These are phyloP conservation scores for Fusarium sublunatum DNA, from an alignment of 2,329 filamentous ascomycete genomes.

Conservation along the genomic window DNA sequence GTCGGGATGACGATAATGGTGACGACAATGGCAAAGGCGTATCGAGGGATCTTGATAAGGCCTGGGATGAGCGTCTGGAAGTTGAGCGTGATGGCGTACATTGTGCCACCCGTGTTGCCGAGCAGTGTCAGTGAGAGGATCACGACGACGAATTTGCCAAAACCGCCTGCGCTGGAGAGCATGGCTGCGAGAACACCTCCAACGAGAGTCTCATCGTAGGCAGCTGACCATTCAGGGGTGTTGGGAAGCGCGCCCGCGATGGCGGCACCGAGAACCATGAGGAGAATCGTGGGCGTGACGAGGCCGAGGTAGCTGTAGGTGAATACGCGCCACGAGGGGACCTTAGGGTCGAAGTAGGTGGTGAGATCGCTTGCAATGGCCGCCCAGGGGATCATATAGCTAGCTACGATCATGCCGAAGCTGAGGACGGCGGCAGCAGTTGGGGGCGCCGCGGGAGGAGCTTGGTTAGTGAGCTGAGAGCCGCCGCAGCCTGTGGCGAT, in stretches of 20 bases:
- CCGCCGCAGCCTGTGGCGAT: constrained; percentile 67
- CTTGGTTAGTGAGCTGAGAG: constrained; percentile 61
- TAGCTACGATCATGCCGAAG: constrained; percentile 71
- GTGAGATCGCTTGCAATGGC: constrained; percentile 69
- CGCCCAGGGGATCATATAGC: constrained; percentile 72
- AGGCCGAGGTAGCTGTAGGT: constrained; percentile 68
- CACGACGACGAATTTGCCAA: constrained; percentile 71
- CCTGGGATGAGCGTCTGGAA: constrained; percentile 71
- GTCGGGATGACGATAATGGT: constrained; percentile 70
- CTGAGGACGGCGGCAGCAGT: constrained; percentile 61
- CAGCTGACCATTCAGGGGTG: constrained; percentile 64
- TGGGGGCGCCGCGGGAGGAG: constrained; percentile 52
- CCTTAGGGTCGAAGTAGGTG: constrained; percentile 68
- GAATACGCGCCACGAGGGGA: constrained; percentile 64
- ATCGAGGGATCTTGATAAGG: constrained; percentile 66
- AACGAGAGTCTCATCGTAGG: constrained; percentile 64
- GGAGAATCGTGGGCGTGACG: constrained; percentile 63
- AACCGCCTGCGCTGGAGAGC: constrained; percentile 66
- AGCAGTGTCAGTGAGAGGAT: constrained; percentile 67
- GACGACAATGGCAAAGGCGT: constrained; percentile 67
- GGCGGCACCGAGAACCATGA: constrained; percentile 73
- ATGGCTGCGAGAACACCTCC: constrained; percentile 71
- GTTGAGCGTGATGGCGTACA: constrained; percentile 73
- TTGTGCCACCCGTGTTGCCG: constrained; percentile 68
- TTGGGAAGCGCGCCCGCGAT: constrained; percentile 69